These are phyloP conservation scores for Diacronema lutheri DNA, from an alignment of 78 protist genomes.

Conservation along the genomic window DNA sequence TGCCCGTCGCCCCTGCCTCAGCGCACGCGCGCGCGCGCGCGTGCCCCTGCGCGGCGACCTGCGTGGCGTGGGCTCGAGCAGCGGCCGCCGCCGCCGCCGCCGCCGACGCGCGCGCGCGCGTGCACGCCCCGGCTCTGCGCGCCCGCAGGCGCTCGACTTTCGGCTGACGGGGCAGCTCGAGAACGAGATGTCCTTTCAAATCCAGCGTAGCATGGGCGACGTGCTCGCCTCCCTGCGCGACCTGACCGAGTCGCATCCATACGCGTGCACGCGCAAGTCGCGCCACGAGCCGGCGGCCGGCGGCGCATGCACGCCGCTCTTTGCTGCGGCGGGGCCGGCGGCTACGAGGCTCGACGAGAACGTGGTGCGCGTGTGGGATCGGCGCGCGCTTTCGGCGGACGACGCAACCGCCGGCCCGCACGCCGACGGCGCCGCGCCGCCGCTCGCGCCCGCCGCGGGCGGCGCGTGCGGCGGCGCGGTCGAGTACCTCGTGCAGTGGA, in stretches of 20 bases:
- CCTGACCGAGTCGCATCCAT: neutral
- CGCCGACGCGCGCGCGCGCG: neutral
- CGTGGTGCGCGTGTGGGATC: no score
- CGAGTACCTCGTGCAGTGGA: no score
- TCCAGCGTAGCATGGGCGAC: neutral
- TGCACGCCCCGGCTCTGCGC: neutral
- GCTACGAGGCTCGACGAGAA: no score
- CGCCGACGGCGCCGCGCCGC: no score
- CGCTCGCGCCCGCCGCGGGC: no score
- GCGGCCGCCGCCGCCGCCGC: neutral
- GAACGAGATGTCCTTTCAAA: neutral
- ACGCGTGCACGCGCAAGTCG: constrained; percentile 19
- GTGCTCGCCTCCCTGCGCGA: neutral
- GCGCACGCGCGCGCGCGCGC: neutral
- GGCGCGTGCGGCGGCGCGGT: no score
- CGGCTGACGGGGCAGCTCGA: neutral
- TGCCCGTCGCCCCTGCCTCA: neutral
- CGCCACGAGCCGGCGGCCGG: no score
- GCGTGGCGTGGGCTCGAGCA: neutral
- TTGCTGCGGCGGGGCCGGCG: no score
- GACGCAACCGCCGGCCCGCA: no score
- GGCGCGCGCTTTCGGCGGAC: no score
- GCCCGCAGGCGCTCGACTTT: neutral
- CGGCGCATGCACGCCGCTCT: no score
- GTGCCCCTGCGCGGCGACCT: neutral